Conservation (phyloP, 768 basidiomycete genomes). For the Wakefieldia striispora region DNA sequence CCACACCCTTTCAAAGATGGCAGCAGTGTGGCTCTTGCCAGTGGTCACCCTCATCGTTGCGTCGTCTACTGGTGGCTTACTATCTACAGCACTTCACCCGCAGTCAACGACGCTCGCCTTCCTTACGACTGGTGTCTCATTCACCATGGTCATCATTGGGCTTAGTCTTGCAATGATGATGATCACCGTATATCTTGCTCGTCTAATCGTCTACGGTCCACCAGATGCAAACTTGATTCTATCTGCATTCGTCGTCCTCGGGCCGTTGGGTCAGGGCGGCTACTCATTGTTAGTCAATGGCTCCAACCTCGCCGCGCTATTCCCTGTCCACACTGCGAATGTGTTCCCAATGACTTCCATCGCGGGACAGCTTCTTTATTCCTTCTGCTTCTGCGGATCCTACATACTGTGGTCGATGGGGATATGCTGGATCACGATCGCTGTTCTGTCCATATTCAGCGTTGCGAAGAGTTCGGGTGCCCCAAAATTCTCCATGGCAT, state of each 20-base stretch:
- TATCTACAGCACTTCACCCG: slow-evolving; percentile 38
- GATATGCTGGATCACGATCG: slow-evolving; percentile 48
- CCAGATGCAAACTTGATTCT: slow-evolving; percentile 40
- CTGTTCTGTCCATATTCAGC: slow-evolving; percentile 39
- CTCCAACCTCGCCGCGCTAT: slow-evolving; percentile 33
- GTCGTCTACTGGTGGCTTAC: slow-evolving; percentile 47
- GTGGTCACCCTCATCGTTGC: slow-evolving; percentile 53
- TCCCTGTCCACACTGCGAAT: slow-evolving; percentile 31
- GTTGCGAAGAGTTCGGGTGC: slow-evolving; percentile 28
- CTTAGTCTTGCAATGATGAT: slow-evolving; percentile 49
- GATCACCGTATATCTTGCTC: slow-evolving; percentile 45
- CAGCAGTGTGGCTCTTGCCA: slow-evolving; percentile 50
- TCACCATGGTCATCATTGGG: slow-evolving; percentile 44
- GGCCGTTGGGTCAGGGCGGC: slow-evolving; percentile 54
- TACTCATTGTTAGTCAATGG: slow-evolving; percentile 44
- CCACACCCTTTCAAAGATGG: slow-evolving; percentile 40
- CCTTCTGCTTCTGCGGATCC: slow-evolving; percentile 44
- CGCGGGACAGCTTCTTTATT: slow-evolving; percentile 42
- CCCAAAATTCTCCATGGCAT: slow-evolving; percentile 45
- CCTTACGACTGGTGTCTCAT: slow-evolving; percentile 43
- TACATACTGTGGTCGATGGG: slow-evolving; percentile 57
- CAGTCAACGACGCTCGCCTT: slow-evolving; percentile 38
- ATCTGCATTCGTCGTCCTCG: slow-evolving; percentile 48
- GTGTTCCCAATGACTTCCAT: slow-evolving; percentile 33
- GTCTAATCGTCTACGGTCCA: slow-evolving; percentile 41